Base-by-base conservation (phyloP, 2,329 filamentous ascomycete genomes). In the Teratosphaeria zuluensis region DNA sequence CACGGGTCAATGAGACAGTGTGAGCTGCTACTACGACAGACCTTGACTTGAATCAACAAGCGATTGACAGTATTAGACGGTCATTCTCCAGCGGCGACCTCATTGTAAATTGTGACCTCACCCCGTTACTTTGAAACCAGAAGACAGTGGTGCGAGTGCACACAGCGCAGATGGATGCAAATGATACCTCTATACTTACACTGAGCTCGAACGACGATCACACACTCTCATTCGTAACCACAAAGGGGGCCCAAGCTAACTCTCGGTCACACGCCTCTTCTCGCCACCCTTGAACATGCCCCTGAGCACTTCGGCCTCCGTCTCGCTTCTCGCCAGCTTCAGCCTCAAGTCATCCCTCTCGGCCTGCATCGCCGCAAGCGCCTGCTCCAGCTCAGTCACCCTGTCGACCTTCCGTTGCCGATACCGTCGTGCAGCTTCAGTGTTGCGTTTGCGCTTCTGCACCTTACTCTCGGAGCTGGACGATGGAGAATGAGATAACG, bases 331-430 rank as follows among this genome's bases (percentile, higher is more conserved):
- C 9, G 84, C 85, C 60, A 88, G 78, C 61, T 81, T 78, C 56
- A 88, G 73, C 57, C 80, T 81, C 64, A 88, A 70, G 16, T 83
- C 83, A 65, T 89, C 85, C 19, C 84, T 75, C 67, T 89, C 86
- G 54, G 77, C 72, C 59, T 81, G 81, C 67, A 85, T 79, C 51
- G 80, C 77, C 53, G 79, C 79, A 51, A 89, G 74, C 21, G 82
- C 79, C 8, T 74, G 71, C 70, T 89, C 85, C 33, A 89, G 77
- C 61, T 83, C 80, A 30, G 73, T 74, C 70, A 88, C 82, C 61
- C 84, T 83, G 65, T 89, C 85, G 35, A 88, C 78, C 53, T 85
- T 82, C 70, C 86, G 87, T 70, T 89, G 85, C 30, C 86, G 83
- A 69, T 88, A 89, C 61, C 86, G 84, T 61, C 84, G 80, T 32